Percentiles rank a stretch among this genome's conserved stretches.
Evolutionary conservation across 75 land plant species (phyloP).

Genomic region (Larix kaempferi): DNA sequence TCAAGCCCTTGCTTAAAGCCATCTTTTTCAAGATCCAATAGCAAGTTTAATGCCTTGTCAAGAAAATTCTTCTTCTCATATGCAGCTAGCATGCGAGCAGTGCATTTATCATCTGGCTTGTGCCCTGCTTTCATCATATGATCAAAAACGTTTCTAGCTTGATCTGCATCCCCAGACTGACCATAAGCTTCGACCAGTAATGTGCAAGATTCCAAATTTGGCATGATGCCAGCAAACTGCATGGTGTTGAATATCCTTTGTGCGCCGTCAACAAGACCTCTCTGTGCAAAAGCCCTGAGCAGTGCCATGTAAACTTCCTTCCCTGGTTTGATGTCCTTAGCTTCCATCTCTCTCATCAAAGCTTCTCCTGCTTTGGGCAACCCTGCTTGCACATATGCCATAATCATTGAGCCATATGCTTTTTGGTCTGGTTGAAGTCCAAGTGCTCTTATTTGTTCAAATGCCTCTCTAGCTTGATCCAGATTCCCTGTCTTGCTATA

Average conservation of each 20-base stretch:
- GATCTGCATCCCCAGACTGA: conserved; percentile 42
- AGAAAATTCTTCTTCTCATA: conserved; percentile 62
- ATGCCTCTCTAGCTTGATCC: conserved; percentile 50
- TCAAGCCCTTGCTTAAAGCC: conserved; percentile 68
- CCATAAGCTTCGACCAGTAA: conserved; percentile 73
- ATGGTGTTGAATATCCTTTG: conserved; percentile 55
- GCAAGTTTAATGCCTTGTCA: conserved; percentile 59
- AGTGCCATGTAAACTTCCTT: conserved; percentile 67
- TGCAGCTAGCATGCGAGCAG: conserved; percentile 57
- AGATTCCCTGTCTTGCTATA: conserved; percentile 63
- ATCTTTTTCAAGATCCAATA: conserved; percentile 70
- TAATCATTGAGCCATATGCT: conserved; percentile 64
- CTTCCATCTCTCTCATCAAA: conserved; percentile 71
- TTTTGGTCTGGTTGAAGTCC: conserved; percentile 65
- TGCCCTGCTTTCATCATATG: conserved; percentile 44
- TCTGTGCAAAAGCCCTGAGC: conserved; percentile 51
- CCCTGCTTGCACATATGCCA: conserved; percentile 66
- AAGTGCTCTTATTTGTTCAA: conserved; percentile 40
- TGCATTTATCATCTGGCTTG: conserved; percentile 73
- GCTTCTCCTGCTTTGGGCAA: conserved; percentile 49
- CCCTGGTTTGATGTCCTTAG: conserved; percentile 48
- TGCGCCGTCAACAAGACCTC: conserved; percentile 56
- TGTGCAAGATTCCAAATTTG: conserved; percentile 45
- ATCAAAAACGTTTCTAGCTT: conserved; percentile 62
- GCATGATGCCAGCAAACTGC: conserved; percentile 59